Base-by-base conservation (phyloP, 306 rosid genomes). In the Inga oerstediana region DNA sequence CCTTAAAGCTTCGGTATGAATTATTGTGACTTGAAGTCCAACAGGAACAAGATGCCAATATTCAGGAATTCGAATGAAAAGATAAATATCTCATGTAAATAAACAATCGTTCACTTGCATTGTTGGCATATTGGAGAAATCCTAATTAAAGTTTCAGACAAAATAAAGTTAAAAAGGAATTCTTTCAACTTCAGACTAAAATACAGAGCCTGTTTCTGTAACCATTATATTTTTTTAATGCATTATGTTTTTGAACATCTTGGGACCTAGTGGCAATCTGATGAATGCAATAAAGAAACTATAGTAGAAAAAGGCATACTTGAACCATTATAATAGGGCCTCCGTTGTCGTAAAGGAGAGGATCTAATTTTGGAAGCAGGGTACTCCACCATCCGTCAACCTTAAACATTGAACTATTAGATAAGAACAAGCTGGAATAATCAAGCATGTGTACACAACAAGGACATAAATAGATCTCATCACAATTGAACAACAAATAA, bases 271-370 rank as follows among this genome's bases (percentile, higher is more conserved):
- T 78, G 76, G 20, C 77, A 44, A 56, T 24, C 54, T 49, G 48
- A 71, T 67, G 49, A 82, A 73, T 72, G 24, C 20, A 81, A 61
- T 44, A 13, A 67, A 79, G 32, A 72, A 67, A 35, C 39, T 65
- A 72, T 48, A 76, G 51, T 24, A 8, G n/a, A 78, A 66, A 75
- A 68, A 76, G 61, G 74, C 92, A 77, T 74, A 92, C 98, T 93
- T 95, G 99, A 84, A 93, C 94, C 98, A 95, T 93, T 89, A 95
- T 87, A 56, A 95, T 85, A 72, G 98, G 96, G 73, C 99, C 97
- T 66, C 96, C 96, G 48, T 89, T 95, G 72, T 73, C 88, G 74
- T 93, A 93, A 27, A 93, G 92, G 79, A 91, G 89, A 56, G 99
- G 94, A 84, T 87, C 86, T 74, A 95, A 76, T 79, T 83, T 92